Evolutionary conservation across 805 yeast species (phyloP), one percentile per base, ranked within the genome.

Genomic region (Maudiozyma serrabonitensis): DNA sequence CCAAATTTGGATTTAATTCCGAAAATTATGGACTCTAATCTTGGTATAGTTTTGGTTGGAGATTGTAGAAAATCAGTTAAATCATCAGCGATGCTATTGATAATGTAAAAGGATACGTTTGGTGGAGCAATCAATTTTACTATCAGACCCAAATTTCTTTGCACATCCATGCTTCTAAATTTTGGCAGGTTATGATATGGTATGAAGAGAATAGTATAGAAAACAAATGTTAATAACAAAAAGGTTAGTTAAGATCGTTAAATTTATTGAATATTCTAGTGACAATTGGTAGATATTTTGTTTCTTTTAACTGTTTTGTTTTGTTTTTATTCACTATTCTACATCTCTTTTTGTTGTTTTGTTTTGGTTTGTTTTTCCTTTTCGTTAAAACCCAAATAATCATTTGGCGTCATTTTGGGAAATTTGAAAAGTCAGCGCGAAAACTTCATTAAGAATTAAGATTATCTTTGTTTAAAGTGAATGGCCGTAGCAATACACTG

Each of bases 91-190:
- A 62, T 51, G 3, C 53, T 25, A 37, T 49, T 45, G 8, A 57
- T 41, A 21, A 52, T 32, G 7, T 50, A 39, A 26, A 53, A 61
- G 4, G 64, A 51, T 13, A 60, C 53, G 6, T 51, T 45, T 12
- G 51, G 55, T n/a, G 65, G 63, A n/a, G 57, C 61, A 41, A 61
- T 45, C 13, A 58, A 60, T 43, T 56, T 62, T 26, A 60, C 49
- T 4, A 60, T 46, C 11, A 54, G 47, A 41, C 50, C 54, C 12
- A 63, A 50, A 25, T 54, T 56, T 19, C 48, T 25, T 44, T 54
- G 57, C 7, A 63, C 41, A 43, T 58, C 61, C 68, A 63, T 63
- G 18, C 9, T 16, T 35, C 18, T 35, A 16, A n/a, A 15, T 16
- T 35, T 35, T 6, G 18, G 18, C 18, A n/a, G n/a, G n/a, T n/a